Evolutionary conservation across 441 rosid species (phyloP), one percentile per base, ranked within the genome.

Genomic region (Hypseocharis bilobata): DNA sequence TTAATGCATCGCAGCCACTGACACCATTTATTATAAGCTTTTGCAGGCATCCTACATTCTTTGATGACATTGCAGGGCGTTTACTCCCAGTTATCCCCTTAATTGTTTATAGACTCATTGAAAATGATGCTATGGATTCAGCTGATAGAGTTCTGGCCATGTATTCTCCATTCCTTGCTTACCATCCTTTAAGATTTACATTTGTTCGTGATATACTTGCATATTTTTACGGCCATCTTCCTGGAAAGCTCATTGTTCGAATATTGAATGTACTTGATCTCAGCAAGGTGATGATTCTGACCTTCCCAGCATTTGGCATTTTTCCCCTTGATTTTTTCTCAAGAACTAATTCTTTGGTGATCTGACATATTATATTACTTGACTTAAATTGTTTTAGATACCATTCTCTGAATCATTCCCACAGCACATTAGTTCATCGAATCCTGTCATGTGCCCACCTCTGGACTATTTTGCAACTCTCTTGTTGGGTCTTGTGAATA

Each of bases 151-250:
- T 92, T 80, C 71, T 92, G 81, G 80, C 70, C 0, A 10, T 76
- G 49, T 87, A 85, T 79, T 79, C 90, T 60, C 64, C 32, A 29
- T 84, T 92, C 81, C 82, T 92, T 60, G 90, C 86, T 16, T 88
- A 82, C 60, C 88, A 90, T 71, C 95, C 98, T 72, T 75, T 92
- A 60, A 83, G 97, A 75, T 92, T 90, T 78, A 77, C 96, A 68
- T 87, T 92, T 80, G 98, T 90, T 64, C 95, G 97, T 71, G 98
- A 92, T 72, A 88, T 86, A 76, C 97, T 92, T 19, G 92, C 98
- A 45, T 92, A 92, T 77, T 92, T 92, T 70, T 90, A 90, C 74
- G 95, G 96, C 56, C 88, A 86, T 81, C 96, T 92, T 71, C 88
- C 92, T 54, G 88, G 85, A 70, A 88, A 85, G 76, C 85, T 90